Evolutionary conservation across 2,329 filamentous ascomycete genomes (phyloP), one percentile per base, ranked within the genome.

Genomic region (Pseudogymnoascus sp.): DNA sequence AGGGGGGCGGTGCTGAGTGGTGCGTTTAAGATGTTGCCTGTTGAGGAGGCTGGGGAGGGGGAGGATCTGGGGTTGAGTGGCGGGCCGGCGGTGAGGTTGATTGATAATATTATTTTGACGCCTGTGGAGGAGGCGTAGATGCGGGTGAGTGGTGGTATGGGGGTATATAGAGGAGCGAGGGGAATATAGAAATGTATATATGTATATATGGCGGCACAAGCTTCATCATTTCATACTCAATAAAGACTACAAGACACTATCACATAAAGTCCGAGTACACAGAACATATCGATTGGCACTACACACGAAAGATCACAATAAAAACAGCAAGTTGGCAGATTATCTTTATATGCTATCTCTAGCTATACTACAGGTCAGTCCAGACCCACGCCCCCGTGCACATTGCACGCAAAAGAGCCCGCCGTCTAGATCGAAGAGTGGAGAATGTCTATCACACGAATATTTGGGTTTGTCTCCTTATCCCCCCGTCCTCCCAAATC

Each of bases 91-190:
- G 95, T 99, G 60, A 83, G 95, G 67, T 78, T 99, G 76, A 97
- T 99, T 74, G 95, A 99, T 73, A 99, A 99, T 72, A 87, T 98
- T 68, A 88, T 96, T 63, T 74, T 93, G 36, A 77, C 81, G 69
- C 79, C 83, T 67, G 60, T 70, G 23, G n/a, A 37, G 39, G 11
- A 11, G 37, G 48, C 14, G 16, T 54, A 54, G 37, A 39, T 5
- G 10, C n/a, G 10, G 34, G 34, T 13, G 8, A 4, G 10, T 13
- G 25, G 10, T 13, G 13, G 4, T n/a, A n/a, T n/a, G n/a, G n/a
- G 11, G 4, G 11, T 37, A 37, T 14, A 37, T 14, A 14, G 13
- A 36, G 34, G 34, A n/a, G n/a, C n/a, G n/a, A n/a, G 10, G 34
- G 10, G 14, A 3, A 13, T 37, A 39, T 16, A 39, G 37, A 39